Conservation (phyloP, 768 basidiomycete genomes). For the Tephrocybe rancida region DNA sequence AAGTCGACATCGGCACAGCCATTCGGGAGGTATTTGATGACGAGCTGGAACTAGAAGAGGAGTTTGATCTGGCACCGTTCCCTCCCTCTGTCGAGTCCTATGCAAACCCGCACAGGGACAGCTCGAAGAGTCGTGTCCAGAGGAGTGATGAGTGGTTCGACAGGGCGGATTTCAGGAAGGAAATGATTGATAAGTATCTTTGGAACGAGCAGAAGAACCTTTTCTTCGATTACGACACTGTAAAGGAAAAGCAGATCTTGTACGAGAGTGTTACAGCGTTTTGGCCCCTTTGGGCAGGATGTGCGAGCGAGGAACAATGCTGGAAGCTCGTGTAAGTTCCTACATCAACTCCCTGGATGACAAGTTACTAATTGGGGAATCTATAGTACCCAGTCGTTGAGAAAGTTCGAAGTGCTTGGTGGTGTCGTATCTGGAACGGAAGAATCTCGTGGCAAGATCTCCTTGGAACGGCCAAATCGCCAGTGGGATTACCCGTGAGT, state of each 20-base stretch:
- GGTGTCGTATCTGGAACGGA: constrained; percentile 97
- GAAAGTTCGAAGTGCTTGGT: constrained; percentile 96
- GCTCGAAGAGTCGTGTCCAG: constrained; percentile 63
- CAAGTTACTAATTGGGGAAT: constrained; percentile 19
- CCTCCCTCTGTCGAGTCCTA: constrained; percentile 79
- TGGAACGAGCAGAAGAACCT: constrained; percentile 96
- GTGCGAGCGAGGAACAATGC: constrained; percentile 94
- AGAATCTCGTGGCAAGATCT: constrained; percentile 93
- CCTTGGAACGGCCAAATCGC: constrained; percentile 93
- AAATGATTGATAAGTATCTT: constrained; percentile 89
- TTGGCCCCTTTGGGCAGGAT: constrained; percentile 98
- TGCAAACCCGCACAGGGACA: constrained; percentile 59
- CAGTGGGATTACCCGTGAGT: constrained; percentile 98
- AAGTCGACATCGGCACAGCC: constrained; percentile 97
- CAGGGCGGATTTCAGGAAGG: constrained; percentile 80
- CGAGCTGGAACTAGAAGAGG: constrained; percentile 88
- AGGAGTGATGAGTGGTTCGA: constrained; percentile 91
- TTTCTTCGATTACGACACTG: constrained; percentile 97
- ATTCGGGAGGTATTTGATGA: constrained; percentile 96
- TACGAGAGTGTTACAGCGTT: constrained; percentile 98
- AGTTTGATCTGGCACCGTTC: constrained; percentile 90
- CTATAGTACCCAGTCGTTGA: constrained; percentile 76
- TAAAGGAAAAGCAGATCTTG: constrained; percentile 84
- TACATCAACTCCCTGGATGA: neutral
- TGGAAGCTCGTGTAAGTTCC: constrained; percentile 86